Evolutionary conservation across 768 basidiomycete species (phyloP), one percentile per base, ranked within the genome.

Genomic region (Pisolithus marmoratus): DNA sequence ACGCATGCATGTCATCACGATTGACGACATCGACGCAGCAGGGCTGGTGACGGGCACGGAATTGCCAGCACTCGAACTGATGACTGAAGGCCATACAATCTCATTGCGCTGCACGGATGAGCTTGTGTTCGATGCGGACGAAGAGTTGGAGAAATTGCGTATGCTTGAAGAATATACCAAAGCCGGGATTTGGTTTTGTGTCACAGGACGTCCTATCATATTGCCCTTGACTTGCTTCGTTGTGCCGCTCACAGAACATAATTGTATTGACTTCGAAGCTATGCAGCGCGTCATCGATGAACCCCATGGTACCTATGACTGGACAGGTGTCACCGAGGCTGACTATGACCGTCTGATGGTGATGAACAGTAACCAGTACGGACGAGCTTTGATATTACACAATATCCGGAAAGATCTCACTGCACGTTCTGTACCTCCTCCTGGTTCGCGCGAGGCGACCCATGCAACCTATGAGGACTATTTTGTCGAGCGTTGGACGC

Each of bases 11-110:
- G 69, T 75, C 22, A 65, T 91, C 44, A 63, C 65, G 38, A 62
- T 87, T 29, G 75, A 81, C 55, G 80, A 76, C 17, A 63, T 63
- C 19, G 68, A 70, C 22, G 63, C 74, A 12, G 80, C 82, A 19
- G 90, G 82, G 2, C 71, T 94, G 24, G 71, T 93, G 20, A 83
- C 87, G 26, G 87, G 85, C 3, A 80, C 82, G 0, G 58, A 64
- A 29, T 69, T 91, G 37, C 77, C 77, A 0, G 60, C 72, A 7
- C 71, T 74, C 19, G 75, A 80, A 17, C 58, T 85, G 29, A 62
- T 58, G 36, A 64, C 70, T 54, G 65, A 69, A 42, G 74, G 65
- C 14, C 54, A 49, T 31, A 50, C 46, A 5, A 55, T 63, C 23
- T 60, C 65, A 17, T 63, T 87, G 15, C 74, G 82, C 46, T 68